Evolutionary conservation across 306 rosid species (phyloP).

Genomic region (Casuarina cunninghamiana): DNA sequence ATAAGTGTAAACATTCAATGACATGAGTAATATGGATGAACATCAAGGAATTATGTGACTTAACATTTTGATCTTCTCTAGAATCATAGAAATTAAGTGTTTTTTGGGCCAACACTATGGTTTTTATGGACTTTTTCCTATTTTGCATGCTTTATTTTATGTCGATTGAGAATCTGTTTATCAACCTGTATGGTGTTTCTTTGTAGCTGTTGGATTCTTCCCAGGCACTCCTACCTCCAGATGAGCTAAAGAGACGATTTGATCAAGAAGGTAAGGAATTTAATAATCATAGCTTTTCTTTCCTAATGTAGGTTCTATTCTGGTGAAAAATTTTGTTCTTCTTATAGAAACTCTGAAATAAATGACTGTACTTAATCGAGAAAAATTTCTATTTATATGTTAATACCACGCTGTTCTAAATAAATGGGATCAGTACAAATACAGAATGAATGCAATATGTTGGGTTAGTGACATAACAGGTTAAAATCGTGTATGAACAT

Average conservation of each 20-base stretch:
- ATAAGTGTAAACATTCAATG: not conserved
- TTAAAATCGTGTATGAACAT: too few species aligned
- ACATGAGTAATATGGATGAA: too few species aligned
- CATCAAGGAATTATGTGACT: not conserved
- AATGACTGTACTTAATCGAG: not conserved
- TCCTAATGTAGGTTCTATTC: not conserved
- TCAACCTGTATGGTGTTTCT: conserved; percentile 14
- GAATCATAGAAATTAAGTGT: not conserved
- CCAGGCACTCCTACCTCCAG: conserved; percentile 61
- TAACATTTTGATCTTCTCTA: not conserved
- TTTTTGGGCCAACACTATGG: not conserved
- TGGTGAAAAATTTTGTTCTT: not conserved
- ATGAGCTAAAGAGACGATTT: conserved; percentile 69
- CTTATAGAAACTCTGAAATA: not conserved
- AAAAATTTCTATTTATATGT: not conserved
- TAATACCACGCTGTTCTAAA: not conserved
- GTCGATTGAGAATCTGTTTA: not conserved
- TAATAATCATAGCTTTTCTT: not conserved
- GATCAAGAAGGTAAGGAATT: conserved; percentile 57
- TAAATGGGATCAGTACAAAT: not conserved
- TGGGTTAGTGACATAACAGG: not conserved
- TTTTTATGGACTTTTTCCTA: not conserved
- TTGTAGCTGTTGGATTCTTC: conserved; percentile 83
- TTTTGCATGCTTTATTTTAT: not conserved
- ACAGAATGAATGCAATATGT: not conserved